phyloP scores from a whole-genome alignment of 306 rosid species.

The Notholithocarpus densiflorus region DNA sequence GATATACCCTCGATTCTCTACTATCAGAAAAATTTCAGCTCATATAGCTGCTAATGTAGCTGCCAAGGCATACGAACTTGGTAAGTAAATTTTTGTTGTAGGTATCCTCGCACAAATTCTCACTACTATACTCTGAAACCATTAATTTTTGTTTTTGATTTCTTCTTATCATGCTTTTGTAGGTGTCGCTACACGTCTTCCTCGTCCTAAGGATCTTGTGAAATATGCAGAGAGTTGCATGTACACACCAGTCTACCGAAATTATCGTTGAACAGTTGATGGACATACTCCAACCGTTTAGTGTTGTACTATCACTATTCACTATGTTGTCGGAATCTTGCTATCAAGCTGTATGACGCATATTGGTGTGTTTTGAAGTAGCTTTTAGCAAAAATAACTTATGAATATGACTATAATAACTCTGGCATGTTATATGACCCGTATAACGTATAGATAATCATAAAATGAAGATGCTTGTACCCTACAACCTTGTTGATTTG shows the following conservation, averaged over 20 bases:
- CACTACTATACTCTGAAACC: background rate
- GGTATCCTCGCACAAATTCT: background rate
- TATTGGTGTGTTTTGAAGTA: constrained; percentile 3
- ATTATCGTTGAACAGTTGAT: constrained; percentile 45
- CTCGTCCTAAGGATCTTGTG: constrained; percentile 76
- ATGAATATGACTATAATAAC: background rate
- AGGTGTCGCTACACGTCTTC: constrained; percentile 88
- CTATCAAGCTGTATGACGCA: background rate
- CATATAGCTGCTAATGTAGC: constrained; percentile 82
- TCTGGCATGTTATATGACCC: background rate
- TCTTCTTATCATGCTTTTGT: constrained; percentile 5
- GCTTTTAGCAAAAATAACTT: background rate
- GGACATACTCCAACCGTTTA: background rate
- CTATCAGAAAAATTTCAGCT: constrained; percentile 84
- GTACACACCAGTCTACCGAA: constrained; percentile 74
- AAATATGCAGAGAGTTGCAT: constrained; percentile 88
- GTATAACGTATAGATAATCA: background rate
- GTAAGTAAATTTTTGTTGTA: constrained; percentile 31
- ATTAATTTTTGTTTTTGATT: background rate
- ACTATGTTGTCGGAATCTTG: background rate
- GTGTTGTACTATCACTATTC: background rate
- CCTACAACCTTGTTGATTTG: background rate
- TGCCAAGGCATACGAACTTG: constrained; percentile 86
- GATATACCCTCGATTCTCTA: constrained; percentile 70
- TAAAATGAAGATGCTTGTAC: background rate